These are phyloP conservation scores for Annulohypoxylon truncatum DNA, from an alignment of 2,329 filamentous ascomycete genomes.

Conservation along the genomic window DNA sequence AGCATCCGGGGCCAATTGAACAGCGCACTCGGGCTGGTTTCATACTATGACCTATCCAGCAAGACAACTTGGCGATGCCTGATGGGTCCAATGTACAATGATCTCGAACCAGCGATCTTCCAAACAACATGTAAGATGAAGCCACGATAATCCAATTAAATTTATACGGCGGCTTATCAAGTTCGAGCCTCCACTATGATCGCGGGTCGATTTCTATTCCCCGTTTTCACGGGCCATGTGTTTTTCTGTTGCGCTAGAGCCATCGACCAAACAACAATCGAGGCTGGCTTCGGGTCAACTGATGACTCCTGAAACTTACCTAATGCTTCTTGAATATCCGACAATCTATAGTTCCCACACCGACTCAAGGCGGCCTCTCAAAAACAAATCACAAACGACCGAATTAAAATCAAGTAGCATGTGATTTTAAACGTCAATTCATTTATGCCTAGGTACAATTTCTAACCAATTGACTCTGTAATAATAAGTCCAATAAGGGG, in stretches of 20 bases:
- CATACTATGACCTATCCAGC: conserved; percentile 1
- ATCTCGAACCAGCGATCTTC: conserved; percentile 6
- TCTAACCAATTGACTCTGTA: neutral
- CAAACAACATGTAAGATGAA: conserved; percentile 7
- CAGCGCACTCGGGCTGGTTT: neutral
- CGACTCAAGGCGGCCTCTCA: neutral
- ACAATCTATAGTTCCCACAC: neutral
- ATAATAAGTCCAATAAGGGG: neutral
- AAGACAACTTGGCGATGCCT: conserved; percentile 3
- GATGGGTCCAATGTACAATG: conserved; percentile 6
- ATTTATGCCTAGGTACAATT: neutral
- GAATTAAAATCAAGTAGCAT: neutral
- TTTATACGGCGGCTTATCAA: neutral
- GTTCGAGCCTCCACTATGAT: neutral
- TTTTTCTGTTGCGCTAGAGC: neutral
- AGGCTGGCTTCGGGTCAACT: neutral
- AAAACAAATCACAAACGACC: neutral
- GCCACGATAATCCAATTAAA: conserved; percentile 8
- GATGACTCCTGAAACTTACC: neutral
- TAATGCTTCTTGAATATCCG: neutral
- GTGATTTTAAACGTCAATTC: neutral
- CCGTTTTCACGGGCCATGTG: conserved; percentile 1
- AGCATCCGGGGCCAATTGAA: conserved; percentile 1
- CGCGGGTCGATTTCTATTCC: neutral
- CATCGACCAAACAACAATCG: neutral